Evolutionary conservation across 257 asterid genomes (phyloP).

Genomic region (Solanum virginianum): DNA sequence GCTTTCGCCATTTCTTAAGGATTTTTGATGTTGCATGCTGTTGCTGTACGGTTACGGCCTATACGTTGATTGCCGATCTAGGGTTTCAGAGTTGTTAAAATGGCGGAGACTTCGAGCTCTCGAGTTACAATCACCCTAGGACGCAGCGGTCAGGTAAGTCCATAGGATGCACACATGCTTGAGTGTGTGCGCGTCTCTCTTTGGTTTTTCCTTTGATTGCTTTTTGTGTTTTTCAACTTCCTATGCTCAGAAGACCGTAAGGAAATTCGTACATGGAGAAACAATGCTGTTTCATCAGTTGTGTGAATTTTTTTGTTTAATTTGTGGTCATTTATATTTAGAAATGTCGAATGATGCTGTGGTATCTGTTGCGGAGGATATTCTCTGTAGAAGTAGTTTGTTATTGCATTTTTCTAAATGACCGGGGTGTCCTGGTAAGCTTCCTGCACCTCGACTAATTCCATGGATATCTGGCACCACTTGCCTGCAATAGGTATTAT

Average conservation of each 20-base stretch:
- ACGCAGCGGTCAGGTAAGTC: slow-evolving; percentile 61
- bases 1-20: neutral
- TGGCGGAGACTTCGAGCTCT: slow-evolving; percentile 71
- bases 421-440: too few species aligned
- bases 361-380: neutral
- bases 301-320: neutral
- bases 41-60: neutral
- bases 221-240: neutral
- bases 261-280: neutral
- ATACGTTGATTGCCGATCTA: neutral
- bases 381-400: neutral
- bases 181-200: neutral
- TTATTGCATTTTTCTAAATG: neutral
- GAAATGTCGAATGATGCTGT: neutral
- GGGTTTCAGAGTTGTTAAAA: slow-evolving; percentile 17
- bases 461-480: too few species aligned
- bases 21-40: neutral
- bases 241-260: neutral
- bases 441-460: too few species aligned
- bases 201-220: neutral
- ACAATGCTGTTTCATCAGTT: neutral
- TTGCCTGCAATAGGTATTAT: too few species aligned
- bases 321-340: neutral
- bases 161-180: too few species aligned
- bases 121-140: slow-evolving; percentile 82